Base-by-base conservation (phyloP, 176 grass and related monocot species). In the Zoysia japonica region DNA sequence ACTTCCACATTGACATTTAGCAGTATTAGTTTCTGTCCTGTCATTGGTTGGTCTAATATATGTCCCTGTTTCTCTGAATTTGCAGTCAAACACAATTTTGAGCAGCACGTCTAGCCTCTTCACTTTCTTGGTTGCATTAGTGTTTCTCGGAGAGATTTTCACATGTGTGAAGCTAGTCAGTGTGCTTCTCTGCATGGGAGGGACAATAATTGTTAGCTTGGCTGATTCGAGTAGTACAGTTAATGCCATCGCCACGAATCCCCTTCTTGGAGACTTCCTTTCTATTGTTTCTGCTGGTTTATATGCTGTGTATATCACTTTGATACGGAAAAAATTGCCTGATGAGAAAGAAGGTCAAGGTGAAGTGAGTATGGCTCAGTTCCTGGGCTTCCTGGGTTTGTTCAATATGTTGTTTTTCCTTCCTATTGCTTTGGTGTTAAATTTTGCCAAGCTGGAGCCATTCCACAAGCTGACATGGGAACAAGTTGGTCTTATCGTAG, bases 1-100 rank as follows among this genome's bases (percentile, higher is more conserved):
- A 61, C 41, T 75, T 84, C 35, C 55, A 80, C 36, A 49, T 65
- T 9, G 17, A 40, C 37, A 77, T 70, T 1, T 90, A 10, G 5
- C 48, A 67, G 46, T 15, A 10, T 7, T 56, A 67, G 46, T 15
- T 45, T 70, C 19, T 44, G 41, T 79, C 19, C 6, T 85, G 10
- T 85, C 28, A 39, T 5, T 76, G 15, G 3, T 70, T 67, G 39
- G 65, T 68, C 42, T 61, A 46, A 65, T 72, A 81, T 55, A 13
- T 79, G 11, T 60, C 9, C 36, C 28, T 77, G 6, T 83, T 72
- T 83, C 14, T 84, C 60, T 60, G 17, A 83, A 68, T 53, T 67
- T 90, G 72, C 86, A 99, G 96, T 99, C 96, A 72, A 99, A 99
- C 78, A 99, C 96, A 10, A 99, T 99, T 69, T 82, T 99, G 70